phyloP scores from a whole-genome alignment of 768 basidiomycete species.

The Agrocybe praecox region DNA sequence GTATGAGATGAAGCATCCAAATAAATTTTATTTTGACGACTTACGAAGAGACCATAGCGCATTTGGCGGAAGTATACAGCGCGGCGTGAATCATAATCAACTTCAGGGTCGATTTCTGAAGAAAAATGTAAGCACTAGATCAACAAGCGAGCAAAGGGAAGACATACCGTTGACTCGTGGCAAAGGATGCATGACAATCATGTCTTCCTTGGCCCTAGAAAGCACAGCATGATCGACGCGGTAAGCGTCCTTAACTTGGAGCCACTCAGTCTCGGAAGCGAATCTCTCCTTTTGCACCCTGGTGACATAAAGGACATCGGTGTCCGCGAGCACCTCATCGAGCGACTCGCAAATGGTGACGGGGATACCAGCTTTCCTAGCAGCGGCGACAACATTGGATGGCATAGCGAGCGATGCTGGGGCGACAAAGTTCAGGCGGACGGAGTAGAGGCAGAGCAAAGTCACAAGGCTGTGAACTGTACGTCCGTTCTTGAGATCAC shows the following conservation, averaged over 20 bases:
- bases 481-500: slow-evolving; percentile 96
- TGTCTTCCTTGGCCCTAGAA: slow-evolving; percentile 90
- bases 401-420: slow-evolving; percentile 91
- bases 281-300: slow-evolving; percentile 97
- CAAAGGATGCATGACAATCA: slow-evolving; percentile 99
- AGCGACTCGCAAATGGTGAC: slow-evolving; percentile 85
- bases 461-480: slow-evolving; percentile 97
- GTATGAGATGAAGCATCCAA: not conserved
- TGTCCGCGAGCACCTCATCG: slow-evolving; percentile 88
- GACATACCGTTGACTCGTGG: slow-evolving; percentile 81
- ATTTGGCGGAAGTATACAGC: slow-evolving; percentile 99
- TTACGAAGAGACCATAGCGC: slow-evolving; percentile 95
- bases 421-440: slow-evolving; percentile 94
- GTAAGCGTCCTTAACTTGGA: slow-evolving; percentile 89
- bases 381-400: slow-evolving; percentile 76
- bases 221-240: slow-evolving; percentile 93
- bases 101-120: slow-evolving; percentile 96
- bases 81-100: slow-evolving; percentile 92
- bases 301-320: slow-evolving; percentile 97
- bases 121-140: slow-evolving; percentile 10
- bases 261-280: slow-evolving; percentile 78
- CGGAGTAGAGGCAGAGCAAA: slow-evolving; percentile 87
- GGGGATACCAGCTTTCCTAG: slow-evolving; percentile 79
- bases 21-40: slow-evolving; percentile 31
- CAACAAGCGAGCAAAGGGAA: not conserved